These are phyloP conservation scores for Umbelopsis sp. DNA, from an alignment of 371 early-diverging fungal species.

Conservation along the genomic window DNA sequence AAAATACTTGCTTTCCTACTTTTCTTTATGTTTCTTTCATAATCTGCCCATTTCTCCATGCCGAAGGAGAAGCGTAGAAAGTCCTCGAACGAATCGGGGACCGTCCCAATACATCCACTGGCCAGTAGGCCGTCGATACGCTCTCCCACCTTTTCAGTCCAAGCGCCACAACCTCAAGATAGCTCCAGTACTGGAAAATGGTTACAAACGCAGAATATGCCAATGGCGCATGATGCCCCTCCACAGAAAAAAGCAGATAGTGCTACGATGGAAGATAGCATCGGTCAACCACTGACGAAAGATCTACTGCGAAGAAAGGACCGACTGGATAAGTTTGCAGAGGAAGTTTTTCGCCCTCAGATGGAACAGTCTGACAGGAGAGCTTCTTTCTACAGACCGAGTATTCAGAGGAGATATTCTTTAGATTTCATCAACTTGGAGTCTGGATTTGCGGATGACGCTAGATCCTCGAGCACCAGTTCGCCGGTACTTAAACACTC, in stretches of 20 bases:
- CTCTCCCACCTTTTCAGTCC: not conserved
- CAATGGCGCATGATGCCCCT: not conserved
- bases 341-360: not conserved
- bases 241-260: not conserved
- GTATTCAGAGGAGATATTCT: not conserved
- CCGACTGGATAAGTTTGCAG: constrained; percentile 9
- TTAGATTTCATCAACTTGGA: not conserved
- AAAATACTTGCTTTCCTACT: not conserved
- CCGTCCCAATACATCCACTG: too few relatives aligned
- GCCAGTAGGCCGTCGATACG: not conserved
- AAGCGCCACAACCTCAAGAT: not conserved
- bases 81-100: too few relatives aligned
- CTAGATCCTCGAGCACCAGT: not conserved
- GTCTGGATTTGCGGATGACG: not conserved
- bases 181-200: not conserved
- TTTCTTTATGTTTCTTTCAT: not conserved
- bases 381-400: not conserved
- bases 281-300: constrained; percentile 21
- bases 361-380: not conserved
- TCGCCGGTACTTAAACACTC: not conserved
- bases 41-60: not conserved
- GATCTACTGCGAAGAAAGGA: constrained; percentile 23
- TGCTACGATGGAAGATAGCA: not conserved
- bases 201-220: not conserved
- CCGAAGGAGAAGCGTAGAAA: not conserved